phyloP scores from a whole-genome alignment of 2,329 filamentous ascomycete genomes.

The Nemania sp. region DNA sequence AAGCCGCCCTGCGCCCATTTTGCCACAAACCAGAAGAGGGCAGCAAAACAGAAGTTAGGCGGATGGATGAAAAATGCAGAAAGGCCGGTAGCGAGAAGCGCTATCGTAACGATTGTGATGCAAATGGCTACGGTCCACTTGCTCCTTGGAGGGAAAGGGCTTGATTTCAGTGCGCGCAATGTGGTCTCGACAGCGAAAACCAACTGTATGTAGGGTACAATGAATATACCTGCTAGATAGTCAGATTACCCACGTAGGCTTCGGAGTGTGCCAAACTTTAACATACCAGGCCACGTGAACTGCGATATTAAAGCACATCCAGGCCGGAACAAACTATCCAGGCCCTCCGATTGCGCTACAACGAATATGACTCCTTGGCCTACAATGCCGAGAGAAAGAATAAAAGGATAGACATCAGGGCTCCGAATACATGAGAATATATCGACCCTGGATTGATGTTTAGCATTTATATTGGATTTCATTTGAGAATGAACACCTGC shows the following conservation, averaged over 20 bases:
- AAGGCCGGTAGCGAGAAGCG: conserved; percentile 60
- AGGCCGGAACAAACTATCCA: conserved; percentile 53
- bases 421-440: conserved; percentile 49
- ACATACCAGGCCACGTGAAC: conserved; percentile 62
- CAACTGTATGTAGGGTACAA: conserved; percentile 67
- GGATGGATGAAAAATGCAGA: conserved; percentile 60
- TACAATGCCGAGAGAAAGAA: conserved; percentile 60
- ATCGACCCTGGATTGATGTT: conserved; percentile 31
- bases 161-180: conserved; percentile 55
- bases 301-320: conserved; percentile 60
- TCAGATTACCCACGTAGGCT: not conserved
- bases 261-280: not conserved
- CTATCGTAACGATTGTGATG: conserved; percentile 52
- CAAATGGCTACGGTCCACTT: conserved; percentile 65
- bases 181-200: conserved; percentile 67
- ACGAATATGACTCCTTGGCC: conserved; percentile 62
- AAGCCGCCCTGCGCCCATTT: conserved; percentile 63
- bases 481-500: conserved; percentile 38
- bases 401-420: conserved; percentile 57
- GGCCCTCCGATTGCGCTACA: conserved; percentile 58
- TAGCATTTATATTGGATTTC: conserved; percentile 23
- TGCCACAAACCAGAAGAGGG: conserved; percentile 68
- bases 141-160: conserved; percentile 60
- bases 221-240: conserved; percentile 61
- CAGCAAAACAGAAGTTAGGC: conserved; percentile 66